Percentiles rank a stretch among this genome's conserved stretches.
Evolutionary conservation across 192 early-diverging fungal species (phyloP).

Genomic region (Coemansia sp.): DNA sequence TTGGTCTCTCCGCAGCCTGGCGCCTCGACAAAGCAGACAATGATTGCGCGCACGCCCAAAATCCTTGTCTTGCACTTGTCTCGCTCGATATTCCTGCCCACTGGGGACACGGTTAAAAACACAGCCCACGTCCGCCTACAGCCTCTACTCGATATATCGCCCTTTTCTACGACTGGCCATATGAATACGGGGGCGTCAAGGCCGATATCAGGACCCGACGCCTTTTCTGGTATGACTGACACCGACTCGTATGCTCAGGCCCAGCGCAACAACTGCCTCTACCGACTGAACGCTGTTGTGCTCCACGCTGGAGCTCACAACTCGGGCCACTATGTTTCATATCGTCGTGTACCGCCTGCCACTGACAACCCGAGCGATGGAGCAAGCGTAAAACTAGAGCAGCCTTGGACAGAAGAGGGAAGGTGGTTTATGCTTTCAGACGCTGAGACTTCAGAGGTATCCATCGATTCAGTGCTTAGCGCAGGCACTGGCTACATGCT

Average conservation of each 20-base stretch:
- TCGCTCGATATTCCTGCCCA: slow-evolving; percentile 74
- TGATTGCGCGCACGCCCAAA: slow-evolving; percentile 82
- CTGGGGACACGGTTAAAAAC: slow-evolving; percentile 74
- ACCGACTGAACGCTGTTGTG: slow-evolving; percentile 76
- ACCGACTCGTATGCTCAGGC: slow-evolving; percentile 17
- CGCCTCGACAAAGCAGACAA: slow-evolving; percentile 71
- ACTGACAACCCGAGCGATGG: background rate
- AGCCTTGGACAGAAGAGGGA: slow-evolving; percentile 3
- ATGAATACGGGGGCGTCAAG: slow-evolving; percentile 58
- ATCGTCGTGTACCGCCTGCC: slow-evolving; percentile 58
- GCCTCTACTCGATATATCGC: slow-evolving; percentile 71
- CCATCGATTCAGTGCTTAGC: slow-evolving; percentile 45
- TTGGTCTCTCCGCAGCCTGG: slow-evolving; percentile 28
- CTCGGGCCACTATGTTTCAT: slow-evolving; percentile 88
- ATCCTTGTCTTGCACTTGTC: slow-evolving; percentile 85
- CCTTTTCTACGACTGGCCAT: slow-evolving; percentile 71
- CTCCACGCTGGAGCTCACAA: slow-evolving; percentile 85
- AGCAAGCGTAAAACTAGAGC: background rate
- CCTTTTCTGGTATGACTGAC: background rate
- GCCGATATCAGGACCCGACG: slow-evolving; percentile 37
- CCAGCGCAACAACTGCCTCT: slow-evolving; percentile 51
- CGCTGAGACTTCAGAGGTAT: slow-evolving; percentile 38
- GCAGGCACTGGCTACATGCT: slow-evolving; percentile 54
- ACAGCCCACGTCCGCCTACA: slow-evolving; percentile 68
- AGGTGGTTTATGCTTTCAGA: slow-evolving; percentile 73